phyloP scores from a whole-genome alignment of 768 basidiomycete genomes.

The Hydnomerulius pinastri region DNA sequence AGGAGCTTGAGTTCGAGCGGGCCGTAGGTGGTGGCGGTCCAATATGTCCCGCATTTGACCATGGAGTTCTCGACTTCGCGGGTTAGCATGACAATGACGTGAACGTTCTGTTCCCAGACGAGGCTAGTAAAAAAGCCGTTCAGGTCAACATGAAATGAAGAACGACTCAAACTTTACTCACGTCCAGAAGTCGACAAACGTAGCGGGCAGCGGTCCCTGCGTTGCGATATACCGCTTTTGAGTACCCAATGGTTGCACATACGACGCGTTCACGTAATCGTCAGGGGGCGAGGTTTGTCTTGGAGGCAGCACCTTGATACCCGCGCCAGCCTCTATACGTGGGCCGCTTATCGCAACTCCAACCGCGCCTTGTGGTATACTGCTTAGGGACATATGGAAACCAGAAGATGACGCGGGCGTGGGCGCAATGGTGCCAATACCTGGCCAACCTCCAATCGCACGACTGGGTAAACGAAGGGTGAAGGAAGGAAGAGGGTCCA shows the following conservation, averaged over 20 bases:
- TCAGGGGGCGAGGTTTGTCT: constrained; percentile 49
- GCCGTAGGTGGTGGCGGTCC: constrained; percentile 72
- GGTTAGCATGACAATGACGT: constrained; percentile 96
- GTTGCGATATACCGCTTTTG: constrained; percentile 89
- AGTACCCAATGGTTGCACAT: constrained; percentile 85
- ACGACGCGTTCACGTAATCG: constrained; percentile 96
- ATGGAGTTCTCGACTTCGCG: constrained; percentile 85
- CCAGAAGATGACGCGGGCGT: constrained; percentile 4
- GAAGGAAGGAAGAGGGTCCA: constrained; percentile 12
- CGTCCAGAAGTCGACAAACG: constrained; percentile 95
- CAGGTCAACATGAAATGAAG: no score
- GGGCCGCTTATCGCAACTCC: no score
- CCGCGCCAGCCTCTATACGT: neutral
- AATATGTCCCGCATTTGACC: constrained; percentile 92
- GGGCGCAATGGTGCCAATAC: constrained; percentile 14
- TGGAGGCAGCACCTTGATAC: constrained; percentile 1
- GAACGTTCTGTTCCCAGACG: constrained; percentile 92
- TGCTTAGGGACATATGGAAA: neutral
- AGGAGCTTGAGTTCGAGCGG: constrained; percentile 62
- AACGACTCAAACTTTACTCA: no score
- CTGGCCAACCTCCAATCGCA: constrained; percentile 12
- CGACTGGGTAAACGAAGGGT: constrained; percentile 21
- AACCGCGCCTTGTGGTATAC: no score
- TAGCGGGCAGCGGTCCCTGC: constrained; percentile 89
- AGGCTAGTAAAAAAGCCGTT: constrained; percentile 56